These are phyloP conservation scores for Striga hermonthica DNA, from an alignment of 305 asterid species.

Conservation along the genomic window DNA sequence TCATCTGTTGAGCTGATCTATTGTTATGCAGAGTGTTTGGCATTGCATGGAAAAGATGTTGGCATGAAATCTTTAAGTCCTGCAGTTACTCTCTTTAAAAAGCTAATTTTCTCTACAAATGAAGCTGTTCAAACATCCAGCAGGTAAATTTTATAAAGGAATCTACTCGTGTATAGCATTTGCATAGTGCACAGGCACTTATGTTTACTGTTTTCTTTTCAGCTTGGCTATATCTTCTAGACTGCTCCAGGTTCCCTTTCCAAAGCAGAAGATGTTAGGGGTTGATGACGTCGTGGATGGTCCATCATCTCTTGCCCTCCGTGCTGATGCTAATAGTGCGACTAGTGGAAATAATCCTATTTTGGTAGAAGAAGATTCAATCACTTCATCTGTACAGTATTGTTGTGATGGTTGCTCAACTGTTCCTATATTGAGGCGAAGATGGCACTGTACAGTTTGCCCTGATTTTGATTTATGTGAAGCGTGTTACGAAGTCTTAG, in stretches of 20 bases:
- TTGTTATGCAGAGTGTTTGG: constrained; percentile 94
- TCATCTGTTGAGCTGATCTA: constrained; percentile 89
- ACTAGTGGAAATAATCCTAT: constrained; percentile 65
- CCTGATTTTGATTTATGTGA: constrained; percentile 99
- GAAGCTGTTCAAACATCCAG: constrained; percentile 99
- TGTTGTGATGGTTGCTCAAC: constrained; percentile 99
- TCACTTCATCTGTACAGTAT: constrained; percentile 94
- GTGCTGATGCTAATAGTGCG: constrained; percentile 57
- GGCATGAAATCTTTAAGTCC: constrained; percentile 67
- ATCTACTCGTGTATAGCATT: constrained; percentile 20
- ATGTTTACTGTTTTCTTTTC: constrained; percentile 38
- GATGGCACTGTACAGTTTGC: constrained; percentile 99
- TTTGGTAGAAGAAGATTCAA: constrained; percentile 88
- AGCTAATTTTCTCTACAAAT: constrained; percentile 74
- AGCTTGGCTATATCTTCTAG: constrained; percentile 99
- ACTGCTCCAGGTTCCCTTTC: constrained; percentile 98
- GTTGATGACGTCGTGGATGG: constrained; percentile 69
- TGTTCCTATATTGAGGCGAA: constrained; percentile 90
- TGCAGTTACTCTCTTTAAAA: constrained; percentile 82
- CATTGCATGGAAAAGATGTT: constrained; percentile 67
- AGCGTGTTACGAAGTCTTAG: constrained; percentile 88
- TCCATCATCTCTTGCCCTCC: constrained; percentile 56
- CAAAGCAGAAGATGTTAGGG: constrained; percentile 96
- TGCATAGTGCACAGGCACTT: constrained; percentile 29
- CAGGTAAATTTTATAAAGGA: constrained; percentile 56